A percentile compares a stretch with the other conserved stretches of the same genome.
phyloP scores from a whole-genome alignment of 257 asterid species.

The Lavandula angustifolia region DNA sequence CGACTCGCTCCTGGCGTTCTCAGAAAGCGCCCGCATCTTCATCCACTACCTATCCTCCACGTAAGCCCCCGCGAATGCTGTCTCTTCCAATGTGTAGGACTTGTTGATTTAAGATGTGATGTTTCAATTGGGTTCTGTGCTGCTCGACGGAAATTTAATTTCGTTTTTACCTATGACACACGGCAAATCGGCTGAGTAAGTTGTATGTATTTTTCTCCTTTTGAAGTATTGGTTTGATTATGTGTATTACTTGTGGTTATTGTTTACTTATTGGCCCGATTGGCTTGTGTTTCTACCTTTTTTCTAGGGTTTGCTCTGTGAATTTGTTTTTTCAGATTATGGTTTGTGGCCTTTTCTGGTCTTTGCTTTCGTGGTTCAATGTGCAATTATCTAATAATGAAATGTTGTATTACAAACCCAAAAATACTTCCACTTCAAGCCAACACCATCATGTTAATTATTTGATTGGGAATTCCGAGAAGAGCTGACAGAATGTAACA shows the following conservation, averaged over 20 bases:
- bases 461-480: conserved; percentile 1
- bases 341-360: neutral
- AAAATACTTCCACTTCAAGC: neutral
- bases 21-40: conserved; percentile 81
- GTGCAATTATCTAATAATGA: neutral
- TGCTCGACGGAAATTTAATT: neutral
- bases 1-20: conserved; percentile 79
- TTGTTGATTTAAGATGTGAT: neutral
- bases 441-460: neutral
- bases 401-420: neutral
- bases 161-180: neutral
- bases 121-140: conserved; percentile 10
- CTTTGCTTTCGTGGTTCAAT: conserved; percentile 10
- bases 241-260: conserved; percentile 10
- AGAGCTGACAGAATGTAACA: conserved; percentile 8
- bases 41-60: conserved; percentile 86
- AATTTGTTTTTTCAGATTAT: conserved; percentile 5
- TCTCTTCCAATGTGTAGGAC: neutral
- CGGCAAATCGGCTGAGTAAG: neutral
- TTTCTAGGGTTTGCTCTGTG: conserved; percentile 34
- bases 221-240: neutral
- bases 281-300: conserved; percentile 14
- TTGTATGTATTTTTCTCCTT: neutral
- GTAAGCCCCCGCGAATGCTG: conserved; percentile 38
- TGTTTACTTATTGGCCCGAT: conserved; percentile 2